Base-by-base conservation (phyloP, 805 yeast species). In the Vanderwaltozyma yarrowii region DNA sequence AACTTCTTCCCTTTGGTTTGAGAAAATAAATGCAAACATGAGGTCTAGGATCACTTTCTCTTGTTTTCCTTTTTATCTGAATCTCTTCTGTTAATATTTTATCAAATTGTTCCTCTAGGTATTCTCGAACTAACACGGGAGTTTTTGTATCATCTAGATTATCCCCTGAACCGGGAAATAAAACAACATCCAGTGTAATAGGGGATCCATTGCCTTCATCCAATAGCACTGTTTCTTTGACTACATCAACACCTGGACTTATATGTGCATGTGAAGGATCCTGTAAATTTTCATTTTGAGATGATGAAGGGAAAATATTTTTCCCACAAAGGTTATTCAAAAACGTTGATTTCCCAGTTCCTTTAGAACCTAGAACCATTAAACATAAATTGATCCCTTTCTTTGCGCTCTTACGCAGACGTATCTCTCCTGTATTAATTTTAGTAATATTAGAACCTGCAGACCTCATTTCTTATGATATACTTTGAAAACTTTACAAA, bases 1-100 rank as follows among this genome's bases (percentile, higher is more conserved):
- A 41, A 4, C 71, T 73, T 49, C 69, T 71, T 32, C 72, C 69
- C 9, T 72, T 71, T n/a, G 76, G 67, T 39, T 78, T 76, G 38
- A 87, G 73, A 52, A 87, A 80, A 64, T 85, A 87, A 36, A 87
- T 60, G 47, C 88, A 75, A 21, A 70, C 85, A 54, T 83, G 94
- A 33, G 83, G 83, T 45, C 92, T 68, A 31, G 78, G 76, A 60
- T 83, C 94, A 33, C 78, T 76, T 58, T 80, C 88, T 26, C 67
- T 69, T 50, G 76, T 77, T 35, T 80, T 67, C 61, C 94, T 72
- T 47, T 74, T 69, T 49, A 84, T 80, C 41, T 85, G 71, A 13
- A 80, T 70, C 56, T 83, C 94, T 55, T 83, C 89, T 11, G 75
- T 75, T 45, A 84, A 70, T 19, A 80, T 77, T 42, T 70, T 69